Conservation (phyloP, 352 stramenopile species). For the Phytophthora palmivora region DNA sequence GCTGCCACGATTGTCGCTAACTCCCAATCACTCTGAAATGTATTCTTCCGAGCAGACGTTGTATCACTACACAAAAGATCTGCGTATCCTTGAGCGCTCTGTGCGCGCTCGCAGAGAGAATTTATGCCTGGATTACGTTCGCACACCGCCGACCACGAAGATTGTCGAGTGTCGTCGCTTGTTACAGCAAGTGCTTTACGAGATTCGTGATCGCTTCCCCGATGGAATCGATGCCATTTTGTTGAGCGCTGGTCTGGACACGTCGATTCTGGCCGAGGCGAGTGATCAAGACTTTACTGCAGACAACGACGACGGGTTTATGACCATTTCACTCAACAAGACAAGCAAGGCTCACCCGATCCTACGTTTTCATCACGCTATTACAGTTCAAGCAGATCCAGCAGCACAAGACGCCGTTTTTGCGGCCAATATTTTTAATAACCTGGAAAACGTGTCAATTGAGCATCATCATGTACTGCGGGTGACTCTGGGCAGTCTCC, state of each 20-base stretch:
- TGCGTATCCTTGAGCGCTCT: conserved; percentile 47
- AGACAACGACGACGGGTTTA: conserved; percentile 23
- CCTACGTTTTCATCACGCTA: conserved; percentile 54
- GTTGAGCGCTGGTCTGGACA: conserved; percentile 76
- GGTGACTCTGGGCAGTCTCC: conserved; percentile 60
- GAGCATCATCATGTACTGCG: conserved; percentile 71
- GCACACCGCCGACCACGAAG: conserved; percentile 33
- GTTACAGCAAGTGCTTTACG: conserved; percentile 60
- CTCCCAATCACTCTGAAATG: conserved; percentile 64
- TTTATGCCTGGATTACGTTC: conserved; percentile 56
- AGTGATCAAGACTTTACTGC: conserved; percentile 44
- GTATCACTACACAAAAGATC: conserved; percentile 81
- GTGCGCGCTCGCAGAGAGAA: conserved; percentile 41
- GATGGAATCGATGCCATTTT: conserved; percentile 55
- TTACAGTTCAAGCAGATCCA: conserved; percentile 62
- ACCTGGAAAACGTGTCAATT: conserved; percentile 50
- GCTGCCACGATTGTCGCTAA: conserved; percentile 61
- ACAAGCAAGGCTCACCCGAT: conserved; percentile 42
- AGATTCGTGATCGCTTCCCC: conserved; percentile 42
- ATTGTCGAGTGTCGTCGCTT: conserved; percentile 57
- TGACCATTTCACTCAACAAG: conserved; percentile 55
- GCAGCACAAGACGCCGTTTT: conserved; percentile 53
- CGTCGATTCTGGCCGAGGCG: conserved; percentile 73
- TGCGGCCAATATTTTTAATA: conserved; percentile 51
- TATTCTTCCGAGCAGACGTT: conserved; percentile 71